These are phyloP conservation scores for Litsea cubeba DNA, from an alignment of 164 flowering plant species.

Conservation along the genomic window DNA sequence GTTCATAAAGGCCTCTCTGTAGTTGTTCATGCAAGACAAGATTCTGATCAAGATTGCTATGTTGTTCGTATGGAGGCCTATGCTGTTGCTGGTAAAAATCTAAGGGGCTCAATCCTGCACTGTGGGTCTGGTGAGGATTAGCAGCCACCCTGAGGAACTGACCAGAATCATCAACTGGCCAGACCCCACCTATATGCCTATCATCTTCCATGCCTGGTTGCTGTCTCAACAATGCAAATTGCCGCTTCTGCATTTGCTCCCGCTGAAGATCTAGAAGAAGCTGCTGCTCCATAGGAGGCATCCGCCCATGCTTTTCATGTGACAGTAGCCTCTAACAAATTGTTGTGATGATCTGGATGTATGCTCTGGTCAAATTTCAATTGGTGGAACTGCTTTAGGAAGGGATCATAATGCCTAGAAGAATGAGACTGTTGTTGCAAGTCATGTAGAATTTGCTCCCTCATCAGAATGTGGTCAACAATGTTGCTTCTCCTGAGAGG, in stretches of 20 bases:
- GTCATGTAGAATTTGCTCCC: conserved; percentile 55
- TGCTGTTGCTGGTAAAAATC: conserved; percentile 56
- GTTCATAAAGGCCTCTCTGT: conserved; percentile 54
- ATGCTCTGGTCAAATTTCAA: conserved; percentile 50
- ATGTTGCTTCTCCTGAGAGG: conserved; percentile 36
- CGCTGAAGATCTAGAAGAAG: conserved; percentile 28
- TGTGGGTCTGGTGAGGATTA: conserved; percentile 29
- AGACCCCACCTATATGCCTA: conserved; percentile 45
- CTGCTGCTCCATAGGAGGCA: conserved; percentile 50
- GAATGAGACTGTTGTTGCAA: conserved; percentile 50
- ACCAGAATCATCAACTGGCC: conserved; percentile 56
- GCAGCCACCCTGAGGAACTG: conserved; percentile 41
- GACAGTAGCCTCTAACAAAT: conserved; percentile 46
- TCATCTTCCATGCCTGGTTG: conserved; percentile 47
- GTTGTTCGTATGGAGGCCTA: conserved; percentile 28
- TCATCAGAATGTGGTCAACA: conserved; percentile 47
- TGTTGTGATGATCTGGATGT: conserved; percentile 50
- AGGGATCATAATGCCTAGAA: conserved; percentile 44
- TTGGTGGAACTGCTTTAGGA: conserved; percentile 58
- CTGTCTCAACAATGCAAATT: conserved; percentile 55
- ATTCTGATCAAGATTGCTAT: conserved; percentile 43
- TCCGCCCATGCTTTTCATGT: conserved; percentile 46
- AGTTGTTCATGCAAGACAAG: conserved; percentile 48
- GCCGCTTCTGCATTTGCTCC: conserved; percentile 59
- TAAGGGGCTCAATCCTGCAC: conserved; percentile 37